phyloP scores from a whole-genome alignment of 2,329 filamentous ascomycete genomes.

The Colletotrichum theobromicola region DNA sequence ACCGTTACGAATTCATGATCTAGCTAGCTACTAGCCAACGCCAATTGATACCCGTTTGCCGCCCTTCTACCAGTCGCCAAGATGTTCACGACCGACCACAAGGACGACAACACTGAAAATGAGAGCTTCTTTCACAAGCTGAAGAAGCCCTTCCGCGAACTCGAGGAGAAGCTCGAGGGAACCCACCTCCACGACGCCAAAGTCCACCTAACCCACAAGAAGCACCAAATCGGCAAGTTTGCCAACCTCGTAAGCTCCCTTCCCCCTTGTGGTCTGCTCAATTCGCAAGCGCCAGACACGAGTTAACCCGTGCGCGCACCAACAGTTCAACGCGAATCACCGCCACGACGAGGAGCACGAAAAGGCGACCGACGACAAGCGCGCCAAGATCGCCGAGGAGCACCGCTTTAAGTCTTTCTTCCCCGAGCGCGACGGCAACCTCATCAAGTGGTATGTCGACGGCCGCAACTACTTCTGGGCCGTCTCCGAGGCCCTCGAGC shows the following conservation, averaged over 20 bases:
- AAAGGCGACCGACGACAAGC: slow-evolving; percentile 80
- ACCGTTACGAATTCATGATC: not conserved
- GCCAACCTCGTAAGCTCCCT: slow-evolving; percentile 58
- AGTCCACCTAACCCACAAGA: slow-evolving; percentile 61
- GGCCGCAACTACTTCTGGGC: slow-evolving; percentile 95
- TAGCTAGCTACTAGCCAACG: not conserved
- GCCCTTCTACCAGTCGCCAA: not conserved
- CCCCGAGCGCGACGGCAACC: slow-evolving; percentile 82
- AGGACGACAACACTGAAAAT: slow-evolving; percentile 28
- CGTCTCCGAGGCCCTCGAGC: slow-evolving; percentile 87
- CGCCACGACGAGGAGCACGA: slow-evolving; percentile 95
- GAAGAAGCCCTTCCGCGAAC: slow-evolving; percentile 50
- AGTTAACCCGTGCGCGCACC: not conserved
- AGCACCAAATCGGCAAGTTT: slow-evolving; percentile 70
- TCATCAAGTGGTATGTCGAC: slow-evolving; percentile 97
- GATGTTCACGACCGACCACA: slow-evolving; percentile 17
- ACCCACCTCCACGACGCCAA: slow-evolving; percentile 63
- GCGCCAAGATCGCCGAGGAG: slow-evolving; percentile 70
- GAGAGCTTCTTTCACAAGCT: slow-evolving; percentile 50
- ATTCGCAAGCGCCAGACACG: not conserved
- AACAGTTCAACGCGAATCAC: slow-evolving; percentile 87
- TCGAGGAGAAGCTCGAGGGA: slow-evolving; percentile 60
- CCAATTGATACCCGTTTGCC: not conserved
- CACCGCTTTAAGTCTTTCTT: slow-evolving; percentile 93
- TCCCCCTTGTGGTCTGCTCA: not conserved